Evolutionary conservation across 2,329 filamentous ascomycete species (phyloP).

Genomic region (Venturia pyrina): DNA sequence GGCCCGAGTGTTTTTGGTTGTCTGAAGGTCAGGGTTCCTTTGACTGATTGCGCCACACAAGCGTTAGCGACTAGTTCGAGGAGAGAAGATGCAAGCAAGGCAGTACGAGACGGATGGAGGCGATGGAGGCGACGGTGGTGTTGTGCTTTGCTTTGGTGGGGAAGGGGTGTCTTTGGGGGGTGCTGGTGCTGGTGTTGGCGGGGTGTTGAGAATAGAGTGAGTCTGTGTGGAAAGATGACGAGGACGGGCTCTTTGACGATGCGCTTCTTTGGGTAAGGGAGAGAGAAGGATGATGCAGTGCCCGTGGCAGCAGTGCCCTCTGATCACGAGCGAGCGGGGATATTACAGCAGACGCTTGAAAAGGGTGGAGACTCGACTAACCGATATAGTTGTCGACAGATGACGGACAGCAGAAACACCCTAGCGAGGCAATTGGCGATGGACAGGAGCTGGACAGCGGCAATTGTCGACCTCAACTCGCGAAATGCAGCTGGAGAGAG

Average conservation of each 20-base stretch:
- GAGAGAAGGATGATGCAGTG: conserved; percentile 4
- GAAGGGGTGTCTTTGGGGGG: neutral
- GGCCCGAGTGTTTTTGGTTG: conserved; percentile 10
- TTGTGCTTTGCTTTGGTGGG: neutral
- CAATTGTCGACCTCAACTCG: neutral
- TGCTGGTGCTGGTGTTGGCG: neutral
- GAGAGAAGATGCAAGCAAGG: neutral
- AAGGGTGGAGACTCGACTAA: conserved; percentile 2
- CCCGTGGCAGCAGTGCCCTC: neutral
- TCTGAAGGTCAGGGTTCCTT: conserved; percentile 4
- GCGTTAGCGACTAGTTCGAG: conserved; percentile 1
- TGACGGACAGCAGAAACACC: neutral
- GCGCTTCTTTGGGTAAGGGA: neutral
- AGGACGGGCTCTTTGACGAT: conserved; percentile 2
- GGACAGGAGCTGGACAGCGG: neutral
- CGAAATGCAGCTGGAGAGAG: neutral
- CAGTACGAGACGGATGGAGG: neutral
- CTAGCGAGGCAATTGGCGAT: neutral
- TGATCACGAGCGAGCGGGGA: conserved; percentile 6
- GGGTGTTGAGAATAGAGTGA: conserved; percentile 7
- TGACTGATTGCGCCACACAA: conserved; percentile 1
- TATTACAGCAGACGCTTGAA: conserved; percentile 1
- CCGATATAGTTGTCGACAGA: neutral
- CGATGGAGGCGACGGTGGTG: too few species aligned
- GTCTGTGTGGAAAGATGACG: conserved; percentile 4